Percentiles rank a stretch among this genome's conserved stretches.
These are phyloP conservation scores for Reutealis trisperma DNA, from an alignment of 345 rosid genomes.

Conservation along the genomic window DNA sequence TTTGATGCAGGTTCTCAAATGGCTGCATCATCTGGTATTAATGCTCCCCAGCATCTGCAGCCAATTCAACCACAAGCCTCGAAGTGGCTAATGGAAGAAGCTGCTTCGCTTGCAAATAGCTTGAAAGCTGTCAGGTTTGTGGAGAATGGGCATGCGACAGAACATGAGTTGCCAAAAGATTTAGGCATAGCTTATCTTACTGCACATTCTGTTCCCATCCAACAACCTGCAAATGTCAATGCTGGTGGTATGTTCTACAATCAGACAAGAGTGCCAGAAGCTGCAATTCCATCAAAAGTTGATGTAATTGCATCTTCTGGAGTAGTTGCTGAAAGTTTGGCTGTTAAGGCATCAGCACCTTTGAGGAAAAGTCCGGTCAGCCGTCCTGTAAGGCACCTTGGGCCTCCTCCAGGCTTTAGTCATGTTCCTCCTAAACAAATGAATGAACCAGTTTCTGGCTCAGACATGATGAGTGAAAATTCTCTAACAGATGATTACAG, in stretches of 20 bases:
- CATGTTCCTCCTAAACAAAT: conserved; percentile 60
- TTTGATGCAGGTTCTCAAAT: conserved; percentile 41
- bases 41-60: conserved; percentile 44
- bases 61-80: conserved; percentile 47
- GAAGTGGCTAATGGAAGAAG: conserved; percentile 60
- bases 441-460: conserved; percentile 46
- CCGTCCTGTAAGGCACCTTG: conserved; percentile 74
- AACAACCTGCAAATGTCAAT: conserved; percentile 45
- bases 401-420: conserved; percentile 96
- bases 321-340: conserved; percentile 44
- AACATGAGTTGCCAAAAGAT: conserved; percentile 55
- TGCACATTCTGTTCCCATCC: conserved; percentile 37
- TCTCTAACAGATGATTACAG: conserved; percentile 76
- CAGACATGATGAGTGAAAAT: conserved; percentile 36
- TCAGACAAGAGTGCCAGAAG: conserved; percentile 48
- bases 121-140: conserved; percentile 52
- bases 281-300: conserved; percentile 44
- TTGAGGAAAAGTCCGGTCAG: conserved; percentile 69
- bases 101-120: conserved; percentile 52
- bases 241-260: conserved; percentile 37
- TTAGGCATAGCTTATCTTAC: conserved; percentile 37
- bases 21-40: conserved; percentile 46
- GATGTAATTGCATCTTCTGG: conserved; percentile 51
- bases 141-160: conserved; percentile 57
- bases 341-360: conserved; percentile 40